These are phyloP conservation scores for Conticribra weissflogii DNA, from an alignment of 108 stramenopile genomes.

Conservation along the genomic window DNA sequence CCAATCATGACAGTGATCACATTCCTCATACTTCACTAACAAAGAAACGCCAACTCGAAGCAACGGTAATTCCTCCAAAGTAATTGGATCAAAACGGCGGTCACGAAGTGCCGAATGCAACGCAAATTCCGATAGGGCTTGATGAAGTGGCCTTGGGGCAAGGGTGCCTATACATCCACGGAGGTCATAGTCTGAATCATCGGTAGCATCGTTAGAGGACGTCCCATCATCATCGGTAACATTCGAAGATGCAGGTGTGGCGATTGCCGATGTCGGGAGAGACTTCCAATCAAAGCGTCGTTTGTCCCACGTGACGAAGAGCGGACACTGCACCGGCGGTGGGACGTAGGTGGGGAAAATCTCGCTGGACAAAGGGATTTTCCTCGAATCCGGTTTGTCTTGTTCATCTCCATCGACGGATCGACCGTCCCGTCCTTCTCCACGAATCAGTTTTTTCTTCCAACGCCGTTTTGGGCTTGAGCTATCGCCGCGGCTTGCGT, in stretches of 20 bases:
- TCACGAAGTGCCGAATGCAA: conserved; percentile 68
- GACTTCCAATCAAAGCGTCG: conserved; percentile 11
- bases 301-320: conserved; percentile 88
- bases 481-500: no score
- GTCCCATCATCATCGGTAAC: conserved; percentile 24
- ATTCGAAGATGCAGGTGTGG: conserved; percentile 29
- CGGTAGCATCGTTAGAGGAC: neutral
- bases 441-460: no score
- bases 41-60: conserved; percentile 77
- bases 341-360: no score
- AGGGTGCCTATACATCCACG: conserved; percentile 84
- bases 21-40: conserved; percentile 73
- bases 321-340: conserved; percentile 56
- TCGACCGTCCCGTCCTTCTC: no score
- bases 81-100: conserved; percentile 70
- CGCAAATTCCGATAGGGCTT: conserved; percentile 71
- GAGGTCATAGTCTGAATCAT: conserved; percentile 46
- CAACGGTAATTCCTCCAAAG: conserved; percentile 46
- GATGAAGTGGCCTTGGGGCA: conserved; percentile 45
- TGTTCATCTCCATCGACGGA: no score
- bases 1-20: conserved; percentile 72
- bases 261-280: conserved; percentile 13
- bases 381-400: no score
- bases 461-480: no score
- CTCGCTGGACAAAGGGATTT: no score